phyloP scores from a whole-genome alignment of 2,329 filamentous ascomycete species.

The Thelonectria blattea region DNA sequence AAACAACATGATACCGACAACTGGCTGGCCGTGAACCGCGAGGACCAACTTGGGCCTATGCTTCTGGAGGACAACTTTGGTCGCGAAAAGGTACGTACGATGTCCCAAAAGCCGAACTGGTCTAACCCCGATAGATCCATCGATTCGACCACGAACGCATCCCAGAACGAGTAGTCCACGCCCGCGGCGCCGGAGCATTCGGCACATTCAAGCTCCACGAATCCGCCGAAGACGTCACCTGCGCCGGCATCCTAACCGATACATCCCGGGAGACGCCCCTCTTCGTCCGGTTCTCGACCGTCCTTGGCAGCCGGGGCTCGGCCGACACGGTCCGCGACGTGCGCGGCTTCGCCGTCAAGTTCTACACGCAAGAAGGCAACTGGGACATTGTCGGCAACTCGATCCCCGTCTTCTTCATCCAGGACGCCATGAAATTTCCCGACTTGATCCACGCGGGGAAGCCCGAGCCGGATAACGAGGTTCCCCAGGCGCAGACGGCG shows the following conservation, averaged over 20 bases:
- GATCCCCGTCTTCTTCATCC: conserved; percentile 78
- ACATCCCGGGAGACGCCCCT: conserved; percentile 57
- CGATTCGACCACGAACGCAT: conserved; percentile 72
- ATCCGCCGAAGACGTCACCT: conserved; percentile 70
- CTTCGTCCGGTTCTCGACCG: conserved; percentile 73
- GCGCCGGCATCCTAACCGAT: conserved; percentile 65
- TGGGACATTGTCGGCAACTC: conserved; percentile 79
- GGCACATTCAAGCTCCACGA: conserved; percentile 72
- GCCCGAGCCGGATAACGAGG: conserved; percentile 72
- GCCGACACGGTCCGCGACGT: conserved; percentile 86
- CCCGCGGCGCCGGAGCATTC: conserved; percentile 72
- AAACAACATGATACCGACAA: conserved; percentile 77
- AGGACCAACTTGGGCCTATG: conserved; percentile 68
- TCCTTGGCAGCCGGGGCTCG: conserved; percentile 74
- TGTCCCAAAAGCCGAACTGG: no score
- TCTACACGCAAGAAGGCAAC: conserved; percentile 77
- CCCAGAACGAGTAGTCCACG: conserved; percentile 72
- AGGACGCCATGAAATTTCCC: conserved; percentile 77
- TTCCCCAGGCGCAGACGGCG: conserved; percentile 73
- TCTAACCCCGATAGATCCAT: conserved; percentile 59
- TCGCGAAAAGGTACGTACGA: conserved; percentile 69
- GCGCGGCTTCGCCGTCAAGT: conserved; percentile 72
- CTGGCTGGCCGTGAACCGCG: conserved; percentile 71
- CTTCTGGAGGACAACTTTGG: conserved; percentile 75
- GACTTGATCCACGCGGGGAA: conserved; percentile 69